phyloP scores from a whole-genome alignment of 1,284 basidiomycete species.

The Puccinia polysora region DNA sequence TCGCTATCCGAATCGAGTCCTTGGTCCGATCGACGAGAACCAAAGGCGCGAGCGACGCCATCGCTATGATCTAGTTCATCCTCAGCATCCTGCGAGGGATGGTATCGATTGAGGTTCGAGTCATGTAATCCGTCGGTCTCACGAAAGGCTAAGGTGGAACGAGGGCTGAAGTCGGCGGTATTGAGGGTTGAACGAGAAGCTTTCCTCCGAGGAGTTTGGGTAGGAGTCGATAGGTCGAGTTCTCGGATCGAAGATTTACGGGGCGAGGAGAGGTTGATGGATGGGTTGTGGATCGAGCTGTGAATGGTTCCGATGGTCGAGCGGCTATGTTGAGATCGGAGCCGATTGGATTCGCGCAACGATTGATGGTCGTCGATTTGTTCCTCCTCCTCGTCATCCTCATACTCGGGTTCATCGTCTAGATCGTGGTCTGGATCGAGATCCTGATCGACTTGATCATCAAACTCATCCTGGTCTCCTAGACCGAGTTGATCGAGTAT shows the following conservation, averaged over 20 bases:
- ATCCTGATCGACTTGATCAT: conserved; percentile 9
- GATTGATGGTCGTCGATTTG: conserved; percentile 1
- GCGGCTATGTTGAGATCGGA: not conserved
- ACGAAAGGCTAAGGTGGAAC: not conserved
- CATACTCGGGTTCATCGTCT: conserved; percentile 9
- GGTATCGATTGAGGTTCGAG: not conserved
- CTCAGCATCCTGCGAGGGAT: not conserved
- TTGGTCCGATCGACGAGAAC: conserved; percentile 1
- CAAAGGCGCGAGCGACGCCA: not conserved
- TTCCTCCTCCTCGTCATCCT: conserved; percentile 8
- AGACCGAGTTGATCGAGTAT: conserved; percentile 34
- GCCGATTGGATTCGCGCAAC: not conserved
- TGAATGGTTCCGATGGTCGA: conserved; percentile 14
- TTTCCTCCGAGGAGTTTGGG: not conserved
- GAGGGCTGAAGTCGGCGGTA: conserved; percentile 7
- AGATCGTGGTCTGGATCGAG: too few species aligned
- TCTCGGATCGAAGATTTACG: conserved; percentile 23
- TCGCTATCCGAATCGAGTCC: conserved; percentile 1
- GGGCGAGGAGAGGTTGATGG: conserved; percentile 8
- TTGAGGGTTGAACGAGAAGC: conserved; percentile 30
- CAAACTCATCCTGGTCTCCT: not conserved
- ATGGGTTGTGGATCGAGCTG: not conserved
- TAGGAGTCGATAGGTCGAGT: conserved; percentile 6
- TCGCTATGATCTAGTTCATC: conserved; percentile 5
- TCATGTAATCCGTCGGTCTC: not conserved